These are phyloP conservation scores for Xylaria curta DNA, from an alignment of 495 filamentous ascomycete genomes.

Conservation along the genomic window DNA sequence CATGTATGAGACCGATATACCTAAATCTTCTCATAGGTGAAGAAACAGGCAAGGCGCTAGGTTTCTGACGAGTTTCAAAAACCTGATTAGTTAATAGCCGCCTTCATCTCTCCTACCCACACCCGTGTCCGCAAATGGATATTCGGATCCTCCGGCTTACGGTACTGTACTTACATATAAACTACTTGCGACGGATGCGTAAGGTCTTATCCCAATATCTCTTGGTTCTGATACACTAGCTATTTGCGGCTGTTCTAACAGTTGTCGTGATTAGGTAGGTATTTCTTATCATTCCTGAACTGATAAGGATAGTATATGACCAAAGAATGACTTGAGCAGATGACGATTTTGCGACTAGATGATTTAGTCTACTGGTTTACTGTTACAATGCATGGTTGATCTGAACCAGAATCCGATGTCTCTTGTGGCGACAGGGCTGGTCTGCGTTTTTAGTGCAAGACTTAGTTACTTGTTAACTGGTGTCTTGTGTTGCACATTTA, in stretches of 20 bases:
- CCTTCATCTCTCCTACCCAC: background rate
- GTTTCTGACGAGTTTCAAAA: background rate
- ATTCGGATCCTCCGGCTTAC: constrained; percentile 24
- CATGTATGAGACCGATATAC: background rate
- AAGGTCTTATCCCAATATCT: background rate
- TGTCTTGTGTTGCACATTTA: background rate
- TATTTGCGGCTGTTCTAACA: background rate
- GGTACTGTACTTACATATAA: too few relatives aligned
- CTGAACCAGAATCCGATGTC: background rate
- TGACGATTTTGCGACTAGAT: background rate
- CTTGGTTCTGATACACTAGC: background rate
- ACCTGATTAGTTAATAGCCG: background rate
- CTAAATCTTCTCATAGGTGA: background rate
- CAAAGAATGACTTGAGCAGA: constrained; percentile 4
- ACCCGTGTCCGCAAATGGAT: background rate
- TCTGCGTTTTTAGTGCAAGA: background rate
- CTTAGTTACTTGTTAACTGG: background rate
- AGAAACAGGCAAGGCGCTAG: background rate
- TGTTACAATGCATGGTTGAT: constrained; percentile 14
- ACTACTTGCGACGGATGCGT: background rate
- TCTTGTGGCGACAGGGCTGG: background rate
- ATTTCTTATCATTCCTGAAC: background rate
- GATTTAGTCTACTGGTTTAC: background rate
- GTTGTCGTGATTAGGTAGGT: background rate
- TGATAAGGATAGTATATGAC: constrained; percentile 7